phyloP scores from a whole-genome alignment of 2,329 filamentous ascomycete genomes.

The Colletotrichum plurivorum region DNA sequence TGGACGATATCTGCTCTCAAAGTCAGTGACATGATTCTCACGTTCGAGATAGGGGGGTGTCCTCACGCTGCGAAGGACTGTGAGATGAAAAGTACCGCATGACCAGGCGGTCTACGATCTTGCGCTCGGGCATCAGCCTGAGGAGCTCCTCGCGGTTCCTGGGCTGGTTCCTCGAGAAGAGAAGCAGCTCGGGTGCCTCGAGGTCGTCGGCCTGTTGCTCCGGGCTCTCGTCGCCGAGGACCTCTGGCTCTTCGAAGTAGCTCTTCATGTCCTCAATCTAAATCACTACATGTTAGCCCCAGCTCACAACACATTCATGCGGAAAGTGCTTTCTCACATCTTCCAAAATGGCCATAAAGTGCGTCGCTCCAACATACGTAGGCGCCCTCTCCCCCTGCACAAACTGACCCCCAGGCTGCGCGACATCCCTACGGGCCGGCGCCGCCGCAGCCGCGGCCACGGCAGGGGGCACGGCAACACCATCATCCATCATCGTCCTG shows the following conservation, averaged over 20 bases:
- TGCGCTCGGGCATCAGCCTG: constrained; percentile 60
- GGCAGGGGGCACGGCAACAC: constrained; percentile 8
- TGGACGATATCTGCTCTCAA: constrained; percentile 64
- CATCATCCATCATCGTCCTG: constrained; percentile 66
- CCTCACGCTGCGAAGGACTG: constrained; percentile 66
- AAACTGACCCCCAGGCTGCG: constrained; percentile 55
- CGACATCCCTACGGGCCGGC: constrained; percentile 27
- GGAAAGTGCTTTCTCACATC: constrained; percentile 59
- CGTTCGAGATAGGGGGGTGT: background rate
- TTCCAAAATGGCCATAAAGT: constrained; percentile 73
- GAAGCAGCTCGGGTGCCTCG: constrained; percentile 58
- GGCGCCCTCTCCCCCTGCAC: constrained; percentile 58
- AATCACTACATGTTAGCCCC: constrained; percentile 25
- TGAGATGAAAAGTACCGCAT: constrained; percentile 68
- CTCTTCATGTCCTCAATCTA: constrained; percentile 72
- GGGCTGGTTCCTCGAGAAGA: constrained; percentile 56
- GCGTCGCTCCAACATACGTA: constrained; percentile 71
- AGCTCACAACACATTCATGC: background rate
- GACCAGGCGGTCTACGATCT: constrained; percentile 64
- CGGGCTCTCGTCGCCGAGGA: constrained; percentile 51
- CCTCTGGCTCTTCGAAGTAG: constrained; percentile 67
- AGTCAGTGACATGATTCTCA: constrained; percentile 40
- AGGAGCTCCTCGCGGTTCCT: constrained; percentile 63
- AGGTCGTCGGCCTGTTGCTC: constrained; percentile 50
- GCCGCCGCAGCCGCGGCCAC: background rate